Percentiles rank a stretch among this genome's conserved stretches.
phyloP scores from a whole-genome alignment of 352 stramenopile genomes.

The Phytophthora cactorum region DNA sequence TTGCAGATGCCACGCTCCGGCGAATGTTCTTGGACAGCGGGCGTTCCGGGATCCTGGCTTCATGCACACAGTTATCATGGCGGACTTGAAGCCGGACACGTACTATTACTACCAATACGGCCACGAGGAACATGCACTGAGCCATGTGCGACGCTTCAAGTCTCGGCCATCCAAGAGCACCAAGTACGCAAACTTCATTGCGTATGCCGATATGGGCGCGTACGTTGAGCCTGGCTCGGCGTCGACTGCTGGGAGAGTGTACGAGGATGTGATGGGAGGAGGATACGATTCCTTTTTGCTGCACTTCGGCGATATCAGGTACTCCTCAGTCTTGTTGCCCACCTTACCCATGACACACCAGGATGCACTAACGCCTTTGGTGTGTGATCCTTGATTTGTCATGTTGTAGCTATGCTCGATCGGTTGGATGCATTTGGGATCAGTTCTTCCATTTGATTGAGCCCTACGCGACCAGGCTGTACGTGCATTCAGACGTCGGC shows the following conservation, averaged over 20 bases:
- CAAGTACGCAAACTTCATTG: constrained; percentile 64
- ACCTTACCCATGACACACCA: background rate
- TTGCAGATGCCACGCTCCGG: constrained; percentile 63
- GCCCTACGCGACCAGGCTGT: constrained; percentile 69
- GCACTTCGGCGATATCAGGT: constrained; percentile 84
- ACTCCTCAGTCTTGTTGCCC: background rate
- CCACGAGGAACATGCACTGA: constrained; percentile 58
- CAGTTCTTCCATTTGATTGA: constrained; percentile 81
- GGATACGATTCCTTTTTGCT: constrained; percentile 78
- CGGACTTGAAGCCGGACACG: constrained; percentile 40
- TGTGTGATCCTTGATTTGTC: background rate
- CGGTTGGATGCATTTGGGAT: constrained; percentile 68
- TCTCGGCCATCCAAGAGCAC: constrained; percentile 35
- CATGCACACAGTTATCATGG: constrained; percentile 72
- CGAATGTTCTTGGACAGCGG: constrained; percentile 45
- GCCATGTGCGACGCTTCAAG: constrained; percentile 44
- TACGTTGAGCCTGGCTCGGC: constrained; percentile 50
- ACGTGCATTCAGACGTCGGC: constrained; percentile 16
- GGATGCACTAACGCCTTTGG: background rate
- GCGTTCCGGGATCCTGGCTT: constrained; percentile 65
- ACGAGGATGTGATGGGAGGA: constrained; percentile 51
- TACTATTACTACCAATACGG: constrained; percentile 76
- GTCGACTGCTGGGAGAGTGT: constrained; percentile 68
- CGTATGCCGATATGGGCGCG: constrained; percentile 67
- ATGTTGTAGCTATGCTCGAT: constrained; percentile 62